Conservation (phyloP, 2,329 filamentous ascomycete genomes). For the Grosmannia huntii region DNA sequence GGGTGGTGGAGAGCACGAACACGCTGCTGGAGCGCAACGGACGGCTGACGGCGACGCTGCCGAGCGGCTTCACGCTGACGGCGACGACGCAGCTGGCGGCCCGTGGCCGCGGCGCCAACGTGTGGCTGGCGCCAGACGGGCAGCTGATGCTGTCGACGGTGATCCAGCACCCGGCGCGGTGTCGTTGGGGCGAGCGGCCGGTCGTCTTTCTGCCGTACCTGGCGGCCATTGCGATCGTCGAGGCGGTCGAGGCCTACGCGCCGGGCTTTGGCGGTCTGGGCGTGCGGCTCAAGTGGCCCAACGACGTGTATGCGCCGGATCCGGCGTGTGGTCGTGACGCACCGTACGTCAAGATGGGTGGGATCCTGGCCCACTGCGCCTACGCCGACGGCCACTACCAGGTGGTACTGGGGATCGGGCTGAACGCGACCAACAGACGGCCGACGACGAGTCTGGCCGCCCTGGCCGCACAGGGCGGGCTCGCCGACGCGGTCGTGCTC, state of each 20-base stretch:
- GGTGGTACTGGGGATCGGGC: constrained; percentile 70
- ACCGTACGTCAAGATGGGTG: constrained; percentile 75
- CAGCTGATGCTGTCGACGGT: constrained; percentile 79
- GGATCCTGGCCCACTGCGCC: constrained; percentile 80
- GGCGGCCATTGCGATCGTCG: constrained; percentile 72
- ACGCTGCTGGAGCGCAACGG: constrained; percentile 87
- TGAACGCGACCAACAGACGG: constrained; percentile 73
- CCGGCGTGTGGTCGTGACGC: constrained; percentile 30
- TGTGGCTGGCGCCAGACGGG: constrained; percentile 87
- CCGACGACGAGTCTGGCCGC: constrained; percentile 81
- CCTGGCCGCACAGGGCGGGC: constrained; percentile 23
- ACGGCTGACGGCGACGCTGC: constrained; percentile 60
- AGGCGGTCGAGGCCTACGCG: constrained; percentile 71
- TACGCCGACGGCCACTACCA: constrained; percentile 70
- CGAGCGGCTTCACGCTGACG: constrained; percentile 74
- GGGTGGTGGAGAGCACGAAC: constrained; percentile 89
- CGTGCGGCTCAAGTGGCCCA: constrained; percentile 92
- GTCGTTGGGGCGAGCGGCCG: constrained; percentile 27
- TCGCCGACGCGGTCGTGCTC: constrained; percentile 37
- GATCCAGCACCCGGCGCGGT: constrained; percentile 67
- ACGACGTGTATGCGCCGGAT: constrained; percentile 75
- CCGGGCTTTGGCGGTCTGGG: constrained; percentile 61
- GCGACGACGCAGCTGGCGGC: constrained; percentile 83
- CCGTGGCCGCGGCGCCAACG: constrained; percentile 78
- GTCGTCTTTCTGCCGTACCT: constrained; percentile 94